Base-by-base conservation (phyloP, 331 rosid species). In the Spiraea crenata region DNA sequence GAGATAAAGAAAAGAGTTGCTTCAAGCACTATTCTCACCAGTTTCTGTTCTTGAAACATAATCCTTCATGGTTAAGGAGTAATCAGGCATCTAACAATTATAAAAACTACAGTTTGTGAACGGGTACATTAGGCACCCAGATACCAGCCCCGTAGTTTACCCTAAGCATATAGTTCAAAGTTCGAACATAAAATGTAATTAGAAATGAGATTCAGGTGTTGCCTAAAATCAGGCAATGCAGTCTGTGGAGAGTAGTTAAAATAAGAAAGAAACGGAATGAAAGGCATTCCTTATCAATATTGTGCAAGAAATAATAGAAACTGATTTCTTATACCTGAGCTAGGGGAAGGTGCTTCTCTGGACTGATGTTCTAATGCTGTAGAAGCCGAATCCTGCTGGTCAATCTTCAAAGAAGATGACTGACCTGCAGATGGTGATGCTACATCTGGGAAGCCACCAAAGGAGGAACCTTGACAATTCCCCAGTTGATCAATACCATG, bases 401-500 rank as follows among this genome's bases (percentile, higher is more conserved):
- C 96, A 46, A 75, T 76, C 57, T 74, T 87, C 84, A 90, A 80
- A 7, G 97, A 83, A 47, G 98, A 82, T 75, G 88, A 84, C 76
- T 83, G 85, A 73, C 91, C 82, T 37, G 84, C 59, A 55, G 87
- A 79, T 60, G 96, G 93, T 57, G 97, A 93, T 75, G 83, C 86
- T 45, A 63, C 77, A 44, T 86, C 90, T 66, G 70, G 84, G 54
- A 84, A 80, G 73, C 76, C 76, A 82, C 87, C 83, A 3, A 73
- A 2, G 46, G 83, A 25, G 63, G 95, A 79, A 40, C 82, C 96
- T 67, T 75, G 80, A 38, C 85, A 77, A 66, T 57, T 85, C 13
- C 70, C 82, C 81, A 74, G 74, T 67, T 78, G 92, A 76, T 76
- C 81, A 76, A 80, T 65, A 64, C 76, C 79, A 73, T 19, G 82